Evolutionary conservation across 179 eudicot species (phyloP), one percentile per base, ranked within the genome.

Genomic region (Corrigiola litoralis): DNA sequence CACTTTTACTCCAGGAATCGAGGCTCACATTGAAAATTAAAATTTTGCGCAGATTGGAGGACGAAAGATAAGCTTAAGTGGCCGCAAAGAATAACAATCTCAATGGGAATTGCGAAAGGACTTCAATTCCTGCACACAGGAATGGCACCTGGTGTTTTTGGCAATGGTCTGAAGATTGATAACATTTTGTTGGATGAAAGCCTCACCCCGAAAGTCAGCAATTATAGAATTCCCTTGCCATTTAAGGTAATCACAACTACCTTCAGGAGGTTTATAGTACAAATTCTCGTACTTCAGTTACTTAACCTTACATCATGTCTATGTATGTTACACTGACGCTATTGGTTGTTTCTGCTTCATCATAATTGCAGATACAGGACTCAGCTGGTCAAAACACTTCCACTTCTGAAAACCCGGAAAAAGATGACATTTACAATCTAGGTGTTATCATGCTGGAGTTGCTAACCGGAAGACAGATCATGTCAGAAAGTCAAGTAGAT

Each of bases 51-150:
- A 90, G 99, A 94, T 57, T 80, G 86, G 89, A 87, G 71, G 65
- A 87, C 76, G 71, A 83, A 75, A 61, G 96, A 88, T 31, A 67
- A 70, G 48, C 71, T 94, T n/a, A 88, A 94, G 73, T 94, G 99
- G 99, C 97, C 99, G 24, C 96, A 94, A 64, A 86, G 99, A 77
- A 83, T 90, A 82, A 82, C 81, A 25, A 86, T 88, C 31, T 67
- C 91, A 3, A 83, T 88, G 77, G 94, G 97, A 5, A 77, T 94
- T 45, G 91, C 94, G 1, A 83, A 76, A 76, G 99, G 96, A 24
- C 77, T 90, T 59, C 96, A 90, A 20, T 87, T 83, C 83, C 68
- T 90, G 80, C 99, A 94, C 71, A 78, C 83, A 0, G 97, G 85
- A 63, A 76, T 82, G 42, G 66, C 77, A n/a, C 82, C 82, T 4